phyloP scores from a whole-genome alignment of 176 grass and related monocot genomes.

The Typha latifolia region DNA sequence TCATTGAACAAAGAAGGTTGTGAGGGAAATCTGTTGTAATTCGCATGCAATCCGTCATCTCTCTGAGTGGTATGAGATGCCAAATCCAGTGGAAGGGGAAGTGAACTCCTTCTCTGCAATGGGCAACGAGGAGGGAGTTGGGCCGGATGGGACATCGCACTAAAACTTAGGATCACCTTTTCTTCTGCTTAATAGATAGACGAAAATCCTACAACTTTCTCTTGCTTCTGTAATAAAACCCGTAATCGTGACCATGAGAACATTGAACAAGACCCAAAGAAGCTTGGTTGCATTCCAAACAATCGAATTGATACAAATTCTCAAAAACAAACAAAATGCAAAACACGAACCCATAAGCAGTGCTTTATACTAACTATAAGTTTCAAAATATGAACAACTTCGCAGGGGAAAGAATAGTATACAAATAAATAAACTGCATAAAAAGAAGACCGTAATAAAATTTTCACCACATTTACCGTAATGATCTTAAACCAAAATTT shows the following conservation, averaged over 20 bases:
- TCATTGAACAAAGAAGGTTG: conserved; percentile 38
- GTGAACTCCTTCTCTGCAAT: conserved; percentile 23
- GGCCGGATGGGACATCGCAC: conserved; percentile 62
- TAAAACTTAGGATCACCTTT: conserved; percentile 8
- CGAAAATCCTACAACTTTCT: not conserved
- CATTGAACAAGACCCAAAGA: not conserved
- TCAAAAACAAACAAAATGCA: not conserved
- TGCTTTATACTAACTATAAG: no score
- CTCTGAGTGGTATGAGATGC: conserved; percentile 36
- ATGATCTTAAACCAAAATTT: not conserved
- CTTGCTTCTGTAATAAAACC: conserved; percentile 6
- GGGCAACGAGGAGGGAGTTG: conserved; percentile 89
- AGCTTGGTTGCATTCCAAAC: not conserved
- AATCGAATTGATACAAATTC: not conserved
- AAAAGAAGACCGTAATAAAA: not conserved
- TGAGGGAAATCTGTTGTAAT: conserved; percentile 46
- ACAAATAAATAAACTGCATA: no score
- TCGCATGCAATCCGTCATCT: conserved; percentile 36
- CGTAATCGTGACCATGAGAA: not conserved
- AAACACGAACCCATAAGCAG: not conserved
- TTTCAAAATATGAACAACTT: no score
- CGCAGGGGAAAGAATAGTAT: no score
- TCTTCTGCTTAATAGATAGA: not conserved
- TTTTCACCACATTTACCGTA: no score
- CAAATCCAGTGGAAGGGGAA: conserved; percentile 11